Evolutionary conservation across 306 rosid genomes (phyloP).

Genomic region (Biancaea sappan): DNA sequence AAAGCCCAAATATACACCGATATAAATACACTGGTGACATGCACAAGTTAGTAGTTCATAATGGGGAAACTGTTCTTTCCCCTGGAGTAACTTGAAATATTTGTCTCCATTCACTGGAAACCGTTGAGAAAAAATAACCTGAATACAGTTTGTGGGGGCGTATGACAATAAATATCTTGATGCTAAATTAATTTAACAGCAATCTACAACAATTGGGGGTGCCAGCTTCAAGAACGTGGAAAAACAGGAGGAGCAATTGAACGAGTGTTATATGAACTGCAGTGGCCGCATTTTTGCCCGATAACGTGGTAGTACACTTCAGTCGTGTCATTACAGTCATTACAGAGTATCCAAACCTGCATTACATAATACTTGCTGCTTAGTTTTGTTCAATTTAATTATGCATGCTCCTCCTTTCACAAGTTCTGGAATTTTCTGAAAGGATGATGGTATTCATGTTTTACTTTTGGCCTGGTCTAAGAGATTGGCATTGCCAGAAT

Average conservation of each 20-base stretch:
- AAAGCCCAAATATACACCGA: background rate
- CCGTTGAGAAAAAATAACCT: slow-evolving; percentile 43
- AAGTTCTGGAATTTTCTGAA: background rate
- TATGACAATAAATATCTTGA: slow-evolving; percentile 32
- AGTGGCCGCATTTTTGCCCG: slow-evolving; percentile 94
- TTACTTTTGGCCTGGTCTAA: too few species aligned
- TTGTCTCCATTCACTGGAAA: slow-evolving; percentile 35
- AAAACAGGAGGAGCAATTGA: slow-evolving; percentile 89
- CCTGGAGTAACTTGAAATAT: slow-evolving; percentile 32
- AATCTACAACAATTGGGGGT: slow-evolving; percentile 24
- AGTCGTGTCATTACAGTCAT: slow-evolving; percentile 93
- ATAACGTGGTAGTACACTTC: slow-evolving; percentile 86
- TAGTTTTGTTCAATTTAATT: background rate
- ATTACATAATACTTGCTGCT: slow-evolving; percentile 22
- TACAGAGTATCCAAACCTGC: slow-evolving; percentile 98
- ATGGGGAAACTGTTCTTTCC: slow-evolving; percentile 29
- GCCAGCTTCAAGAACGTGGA: slow-evolving; percentile 36
- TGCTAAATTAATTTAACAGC: slow-evolving; percentile 32
- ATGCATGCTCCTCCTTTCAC: background rate
- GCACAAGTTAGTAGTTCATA: slow-evolving; percentile 27
- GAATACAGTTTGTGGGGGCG: slow-evolving; percentile 29
- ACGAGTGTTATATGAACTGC: slow-evolving; percentile 92
- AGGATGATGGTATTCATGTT: background rate
- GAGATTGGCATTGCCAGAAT: too few species aligned
- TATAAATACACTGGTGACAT: slow-evolving; percentile 17